Base-by-base conservation (phyloP, 306 rosid genomes). In the Erythrophleum fordii region DNA sequence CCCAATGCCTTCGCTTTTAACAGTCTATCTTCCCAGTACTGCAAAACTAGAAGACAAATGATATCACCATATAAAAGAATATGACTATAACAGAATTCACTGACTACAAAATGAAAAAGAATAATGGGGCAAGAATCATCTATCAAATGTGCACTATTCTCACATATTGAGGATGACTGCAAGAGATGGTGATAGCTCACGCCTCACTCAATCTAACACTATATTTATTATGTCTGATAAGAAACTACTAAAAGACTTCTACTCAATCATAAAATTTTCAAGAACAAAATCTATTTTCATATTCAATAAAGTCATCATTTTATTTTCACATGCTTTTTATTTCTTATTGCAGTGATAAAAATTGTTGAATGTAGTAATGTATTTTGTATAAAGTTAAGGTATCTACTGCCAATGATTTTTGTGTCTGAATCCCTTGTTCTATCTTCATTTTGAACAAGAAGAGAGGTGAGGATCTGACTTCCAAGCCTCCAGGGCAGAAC, bases 21-120 rank as follows among this genome's bases (percentile, higher is more conserved):
- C 73, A 95, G 77, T 85, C 99, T 93, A 84, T 95, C 98, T 77
- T 95, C 98, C 99, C 99, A 93, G 82, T 91, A 89, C 99, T 95
- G 89, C 87, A 83, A 69, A 64, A 65, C 55, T 69, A 80, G 73
- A 76, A 79, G 64, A 28, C 61, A 86, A 86, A 71, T 49, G 49
- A 65, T 26, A 80, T 9, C 26, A 71, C 72, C 20, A 42, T 61
- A 80, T 59, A 53, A 72, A 53, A 65, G 61, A 71, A 78, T 77
- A 82, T 53, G 23, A 83, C 81, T 73, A 77, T 62, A 73, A 73
- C 37, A 79, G 29, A 53, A 52, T 11, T 67, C 49, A 65, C 53
- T 45, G 34, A 49, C 44, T 66, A 42, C 72, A 49, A 56, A 18
- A 53, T 55, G 55, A 10, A 60, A 58, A 45, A 34, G 35, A 56